Base-by-base conservation (phyloP, 345 rosid species). In the Draba incana region DNA sequence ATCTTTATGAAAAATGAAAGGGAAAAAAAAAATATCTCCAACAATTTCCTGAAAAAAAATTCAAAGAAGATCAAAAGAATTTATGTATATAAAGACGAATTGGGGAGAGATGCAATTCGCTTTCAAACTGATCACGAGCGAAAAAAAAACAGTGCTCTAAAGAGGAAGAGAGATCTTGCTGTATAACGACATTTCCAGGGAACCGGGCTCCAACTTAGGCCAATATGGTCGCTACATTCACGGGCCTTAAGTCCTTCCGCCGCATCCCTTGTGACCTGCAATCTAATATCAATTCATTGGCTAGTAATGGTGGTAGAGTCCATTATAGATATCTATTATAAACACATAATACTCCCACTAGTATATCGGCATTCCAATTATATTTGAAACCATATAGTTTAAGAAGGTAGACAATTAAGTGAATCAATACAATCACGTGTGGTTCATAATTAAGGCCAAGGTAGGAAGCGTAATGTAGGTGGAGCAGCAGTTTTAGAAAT, bases 171-270 rank as follows among this genome's bases (percentile, higher is more conserved):
- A 20, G 20, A 20, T 1, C 20, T 20, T 20, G 20, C 20, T 20
- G 20, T 0, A 20, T 20, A 20, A 20, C 20, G 1, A 20, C 20
- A 20, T 20, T 20, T 20, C 20, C 20, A 20, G 20, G 20, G 20
- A 20, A 20, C 20, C 20, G 71, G 5, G 8, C 23, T 13, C 30
- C 44, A 14, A 49, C 74, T 47, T 76, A 63, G 52, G 68, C 73
- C 64, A 71, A 60, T 70, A 70, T 75, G 71, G 83, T 77, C 30
- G 79, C 78, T n/a, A 79, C 82, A 11, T 78, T 78, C 76, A 68
- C 80, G 2, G 79, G 83, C 66, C 80, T 81, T 14, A 79, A 69
- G 43, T 75, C 75, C 75, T 31, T 15, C 67, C 10, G 35, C 79
- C 5, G 58, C 72, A 56, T 75, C 79, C 78, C 80, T 79, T 24